Evolutionary conservation across 164 flowering plant species (phyloP).

Genomic region (Vitis cinerea): DNA sequence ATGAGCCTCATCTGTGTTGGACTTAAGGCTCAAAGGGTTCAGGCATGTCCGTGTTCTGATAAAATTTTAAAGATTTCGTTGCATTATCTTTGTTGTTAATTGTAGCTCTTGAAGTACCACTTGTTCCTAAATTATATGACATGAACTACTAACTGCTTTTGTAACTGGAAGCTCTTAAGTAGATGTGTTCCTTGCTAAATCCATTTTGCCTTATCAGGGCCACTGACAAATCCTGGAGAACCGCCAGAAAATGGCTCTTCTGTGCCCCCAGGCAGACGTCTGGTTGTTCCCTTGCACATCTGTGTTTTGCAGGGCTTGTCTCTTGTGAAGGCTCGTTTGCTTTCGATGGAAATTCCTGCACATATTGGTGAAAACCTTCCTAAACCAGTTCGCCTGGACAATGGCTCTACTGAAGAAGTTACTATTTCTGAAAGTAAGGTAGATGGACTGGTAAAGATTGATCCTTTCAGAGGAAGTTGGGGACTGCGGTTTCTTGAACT

Average conservation of each 20-base stretch:
- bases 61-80: no score
- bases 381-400: constrained; percentile 29
- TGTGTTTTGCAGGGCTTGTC: constrained; percentile 93
- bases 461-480: constrained; percentile 98
- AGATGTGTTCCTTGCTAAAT: constrained; percentile 5
- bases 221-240: constrained; percentile 42
- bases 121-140: no score
- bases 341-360: constrained; percentile 99
- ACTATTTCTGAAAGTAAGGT: constrained; percentile 31
- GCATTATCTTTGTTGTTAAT: no score
- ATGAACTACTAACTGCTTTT: no score
- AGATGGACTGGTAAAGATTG: constrained; percentile 77
- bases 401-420: constrained; percentile 23
- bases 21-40: no score
- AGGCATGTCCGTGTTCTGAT: no score
- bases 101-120: no score
- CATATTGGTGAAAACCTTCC: constrained; percentile 69
- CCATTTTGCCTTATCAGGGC: constrained; percentile 49
- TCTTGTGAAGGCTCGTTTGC: constrained; percentile 89
- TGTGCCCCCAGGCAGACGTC: constrained; percentile 86
- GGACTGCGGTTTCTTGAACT: constrained; percentile 96
- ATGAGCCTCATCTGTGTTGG: no score
- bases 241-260: constrained; percentile 28
- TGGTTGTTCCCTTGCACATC: constrained; percentile 81
- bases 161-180: no score